A percentile compares a stretch with the other conserved stretches of the same genome.
Conservation (phyloP, 768 basidiomycete genomes). For the Neoboletus magnificus region DNA sequence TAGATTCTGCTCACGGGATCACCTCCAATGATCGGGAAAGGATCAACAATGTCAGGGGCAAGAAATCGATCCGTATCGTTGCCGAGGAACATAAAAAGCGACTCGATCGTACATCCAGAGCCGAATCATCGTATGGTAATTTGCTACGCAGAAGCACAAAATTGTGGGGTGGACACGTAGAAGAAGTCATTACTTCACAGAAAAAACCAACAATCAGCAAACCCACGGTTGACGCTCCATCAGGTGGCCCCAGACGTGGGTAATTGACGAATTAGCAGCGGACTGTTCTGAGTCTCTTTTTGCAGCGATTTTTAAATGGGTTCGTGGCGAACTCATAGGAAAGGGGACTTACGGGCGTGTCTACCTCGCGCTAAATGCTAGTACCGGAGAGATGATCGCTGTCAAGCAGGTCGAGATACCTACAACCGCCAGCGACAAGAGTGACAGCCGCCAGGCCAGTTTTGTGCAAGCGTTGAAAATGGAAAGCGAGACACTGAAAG, state of each 20-base stretch:
- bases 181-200: conserved; percentile 85
- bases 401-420: conserved; percentile 99
- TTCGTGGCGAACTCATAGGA: conserved; percentile 95
- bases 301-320: conserved; percentile 93
- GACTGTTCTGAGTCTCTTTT: conserved; percentile 17
- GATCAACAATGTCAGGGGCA: conserved; percentile 52
- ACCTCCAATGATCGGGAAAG: conserved; percentile 34
- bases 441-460: conserved; percentile 76
- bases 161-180: conserved; percentile 90
- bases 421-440: conserved; percentile 85
- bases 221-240: conserved; percentile 55
- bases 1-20: conserved; percentile 47
- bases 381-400: conserved; percentile 97
- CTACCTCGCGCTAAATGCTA: conserved; percentile 93
- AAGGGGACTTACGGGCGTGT: conserved; percentile 96
- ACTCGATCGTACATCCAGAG: conserved; percentile 66
- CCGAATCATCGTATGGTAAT: conserved; percentile 48
- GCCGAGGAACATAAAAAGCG: conserved; percentile 83
- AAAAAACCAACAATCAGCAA: conserved; percentile 43
- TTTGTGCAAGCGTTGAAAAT: conserved; percentile 91
- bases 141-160: conserved; percentile 83
- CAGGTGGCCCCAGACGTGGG: conserved; percentile 67
- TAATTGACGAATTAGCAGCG: conserved; percentile 17
- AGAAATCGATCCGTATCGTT: conserved; percentile 91
- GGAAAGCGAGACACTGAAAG: conserved; percentile 95